A percentile compares a stretch with the other conserved stretches of the same genome.
phyloP scores from a whole-genome alignment of 2,329 filamentous ascomycete genomes.

The Aspergillaceae sp. region DNA sequence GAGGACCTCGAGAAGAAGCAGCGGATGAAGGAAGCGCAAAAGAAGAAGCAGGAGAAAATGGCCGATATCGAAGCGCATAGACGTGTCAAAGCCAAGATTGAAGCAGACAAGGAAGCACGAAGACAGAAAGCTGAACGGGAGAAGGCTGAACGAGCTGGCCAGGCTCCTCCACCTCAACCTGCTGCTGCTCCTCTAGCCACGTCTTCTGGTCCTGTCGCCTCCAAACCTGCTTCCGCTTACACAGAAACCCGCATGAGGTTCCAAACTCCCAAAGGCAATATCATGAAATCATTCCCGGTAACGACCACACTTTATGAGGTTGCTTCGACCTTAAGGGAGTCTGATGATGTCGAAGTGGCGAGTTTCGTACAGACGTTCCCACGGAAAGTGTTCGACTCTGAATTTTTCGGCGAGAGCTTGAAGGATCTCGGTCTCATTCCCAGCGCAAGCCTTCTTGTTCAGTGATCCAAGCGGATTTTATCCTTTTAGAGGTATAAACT shows the following conservation, averaged over 20 bases:
- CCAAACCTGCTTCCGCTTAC: conserved; percentile 62
- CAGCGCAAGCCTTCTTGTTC: conserved; percentile 77
- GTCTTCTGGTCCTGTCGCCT: conserved; percentile 40
- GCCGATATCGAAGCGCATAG: conserved; percentile 80
- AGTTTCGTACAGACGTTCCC: conserved; percentile 85
- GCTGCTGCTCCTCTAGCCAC: conserved; percentile 37
- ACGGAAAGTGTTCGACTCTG: conserved; percentile 62
- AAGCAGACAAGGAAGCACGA: conserved; percentile 85
- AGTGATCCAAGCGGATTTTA: conserved; percentile 23
- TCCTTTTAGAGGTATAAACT: background rate
- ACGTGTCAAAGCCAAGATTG: conserved; percentile 85
- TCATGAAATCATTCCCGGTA: conserved; percentile 80
- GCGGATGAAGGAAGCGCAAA: conserved; percentile 80
- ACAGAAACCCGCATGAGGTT: conserved; percentile 74
- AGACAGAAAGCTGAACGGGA: conserved; percentile 75
- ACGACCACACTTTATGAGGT: conserved; percentile 92
- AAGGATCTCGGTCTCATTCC: conserved; percentile 88
- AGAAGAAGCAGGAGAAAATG: conserved; percentile 79
- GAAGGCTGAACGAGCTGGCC: conserved; percentile 79
- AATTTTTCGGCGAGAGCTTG: conserved; percentile 82
- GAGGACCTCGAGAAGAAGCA: conserved; percentile 83
- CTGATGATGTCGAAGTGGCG: conserved; percentile 60
- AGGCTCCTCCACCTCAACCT: conserved; percentile 43
- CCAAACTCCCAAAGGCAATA: conserved; percentile 64
- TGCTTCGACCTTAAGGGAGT: conserved; percentile 62